A percentile compares a stretch with the other conserved stretches of the same genome.
Conservation (phyloP, 2,329 filamentous ascomycete species). For the Phialophora expanda region DNA sequence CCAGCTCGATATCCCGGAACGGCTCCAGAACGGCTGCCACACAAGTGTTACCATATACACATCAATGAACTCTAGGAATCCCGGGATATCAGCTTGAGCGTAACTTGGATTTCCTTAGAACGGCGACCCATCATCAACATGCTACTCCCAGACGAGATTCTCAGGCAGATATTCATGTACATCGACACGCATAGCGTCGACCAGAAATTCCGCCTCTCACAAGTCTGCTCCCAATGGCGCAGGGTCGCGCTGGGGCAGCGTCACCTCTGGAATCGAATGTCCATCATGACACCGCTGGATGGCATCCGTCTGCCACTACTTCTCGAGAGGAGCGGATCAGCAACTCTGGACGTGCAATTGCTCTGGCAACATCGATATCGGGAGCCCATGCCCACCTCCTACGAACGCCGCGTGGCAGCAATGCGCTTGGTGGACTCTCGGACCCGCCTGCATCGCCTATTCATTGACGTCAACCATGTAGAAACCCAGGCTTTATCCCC, state of each 20-base stretch:
- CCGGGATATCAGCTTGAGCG: not conserved
- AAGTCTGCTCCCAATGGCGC: constrained; percentile 11
- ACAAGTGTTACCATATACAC: not conserved
- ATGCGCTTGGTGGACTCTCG: not conserved
- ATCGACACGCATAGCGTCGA: constrained; percentile 6
- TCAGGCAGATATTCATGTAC: constrained; percentile 5
- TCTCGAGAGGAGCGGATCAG: constrained; percentile 2
- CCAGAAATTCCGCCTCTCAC: constrained; percentile 10
- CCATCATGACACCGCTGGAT: constrained; percentile 3
- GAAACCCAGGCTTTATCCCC: not conserved
- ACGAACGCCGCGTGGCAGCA: not conserved
- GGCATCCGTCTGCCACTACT: not conserved
- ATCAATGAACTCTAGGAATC: not conserved
- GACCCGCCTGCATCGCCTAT: not conserved
- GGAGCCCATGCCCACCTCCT: not conserved
- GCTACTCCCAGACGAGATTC: not conserved
- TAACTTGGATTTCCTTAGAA: not conserved
- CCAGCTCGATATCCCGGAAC: not conserved
- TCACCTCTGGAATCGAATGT: constrained; percentile 2
- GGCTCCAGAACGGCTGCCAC: not conserved
- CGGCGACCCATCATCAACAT: not conserved
- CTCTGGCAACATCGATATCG: not conserved
- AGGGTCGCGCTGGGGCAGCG: not conserved
- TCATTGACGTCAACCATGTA: not conserved
- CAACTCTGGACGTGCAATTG: not conserved